Evolutionary conservation across 371 early-diverging fungal species (phyloP).

Genomic region (Rhizomucor pusillus): DNA sequence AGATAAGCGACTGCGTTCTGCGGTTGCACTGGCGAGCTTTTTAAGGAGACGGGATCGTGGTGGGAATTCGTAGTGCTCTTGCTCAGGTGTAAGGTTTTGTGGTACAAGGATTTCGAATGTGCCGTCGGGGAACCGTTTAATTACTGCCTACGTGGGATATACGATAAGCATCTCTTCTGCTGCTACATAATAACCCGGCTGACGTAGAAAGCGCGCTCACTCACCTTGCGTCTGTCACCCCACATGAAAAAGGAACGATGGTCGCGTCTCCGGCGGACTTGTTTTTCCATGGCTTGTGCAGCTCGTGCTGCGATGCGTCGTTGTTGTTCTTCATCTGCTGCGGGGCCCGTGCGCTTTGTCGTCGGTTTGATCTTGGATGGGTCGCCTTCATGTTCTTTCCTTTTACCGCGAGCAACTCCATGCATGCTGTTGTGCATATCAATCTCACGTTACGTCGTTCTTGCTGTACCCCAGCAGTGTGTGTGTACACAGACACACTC

Average conservation of each 20-base stretch:
- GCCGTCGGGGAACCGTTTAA: constrained; percentile 42
- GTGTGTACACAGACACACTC: too few relatives aligned
- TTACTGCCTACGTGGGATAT: constrained; percentile 19
- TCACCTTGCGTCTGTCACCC: constrained; percentile 43
- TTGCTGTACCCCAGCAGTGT: not conserved
- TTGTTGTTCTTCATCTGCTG: constrained; percentile 28
- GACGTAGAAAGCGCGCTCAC: not conserved
- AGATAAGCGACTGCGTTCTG: constrained; percentile 20
- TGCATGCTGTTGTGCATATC: constrained; percentile 6
- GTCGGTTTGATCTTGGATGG: constrained; percentile 4
- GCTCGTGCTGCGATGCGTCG: constrained; percentile 32
- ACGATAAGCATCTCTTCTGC: constrained; percentile 1
- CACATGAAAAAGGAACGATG: constrained; percentile 33
- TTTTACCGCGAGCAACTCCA: constrained; percentile 10
- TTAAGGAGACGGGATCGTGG: constrained; percentile 42
- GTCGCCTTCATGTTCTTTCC: not conserved
- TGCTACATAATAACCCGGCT: not conserved
- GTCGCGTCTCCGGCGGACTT: constrained; percentile 30
- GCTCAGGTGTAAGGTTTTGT: constrained; percentile 44
- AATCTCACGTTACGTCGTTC: constrained; percentile 1
- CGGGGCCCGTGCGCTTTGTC: constrained; percentile 34
- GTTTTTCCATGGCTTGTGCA: constrained; percentile 33
- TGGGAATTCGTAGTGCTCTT: constrained; percentile 48
- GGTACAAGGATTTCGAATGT: constrained; percentile 43
- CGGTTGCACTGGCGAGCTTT: constrained; percentile 30